Evolutionary conservation across 1,284 basidiomycete species (phyloP), one percentile per base, ranked within the genome.

Genomic region (Melampsora larici-populina): DNA sequence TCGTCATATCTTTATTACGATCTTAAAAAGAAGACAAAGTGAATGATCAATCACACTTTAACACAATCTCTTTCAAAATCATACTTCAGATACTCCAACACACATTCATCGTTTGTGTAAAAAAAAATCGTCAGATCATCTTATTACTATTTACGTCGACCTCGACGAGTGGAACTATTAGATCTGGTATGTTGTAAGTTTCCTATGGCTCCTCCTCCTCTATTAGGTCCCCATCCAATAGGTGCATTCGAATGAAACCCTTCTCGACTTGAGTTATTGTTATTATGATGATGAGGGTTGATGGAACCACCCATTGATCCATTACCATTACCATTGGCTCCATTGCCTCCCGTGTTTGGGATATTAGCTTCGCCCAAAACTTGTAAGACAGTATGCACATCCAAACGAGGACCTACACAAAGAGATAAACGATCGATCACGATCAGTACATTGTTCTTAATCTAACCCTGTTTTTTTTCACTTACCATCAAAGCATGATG

Each of bases 401-500:
- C 74, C 26, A 77, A 67, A 15, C 74, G 66, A 6, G 74, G 74
- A 2, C 74, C 74, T 77, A 64, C 58, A 15, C 13, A 65, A 17
- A 65, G 40, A 48, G n/a, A 73, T 18, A 40, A 40, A 40, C 4
- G 13, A 60, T 60, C 29, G 21, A 60, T 15, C 13, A 60, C 5
- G 3, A 60, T 60, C 18, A 60, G 58, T 46, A 17, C 0, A 46
- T 46, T 46, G 43, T 46, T 46, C 0, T 46, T 17, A 15, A 4
- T 11, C 15, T 46, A 17, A 46, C 0, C 13, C 17, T 15, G 15
- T 55, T 21, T 13, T 24, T 55, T 15, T 15, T 9, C 13, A 87
- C 89, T 80, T 79, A 94, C 93, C 94, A 84, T 95, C 92, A 83
- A 95, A 97, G 17, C 88, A 84, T 31, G 84, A 80, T 13, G 91